Percentiles rank a stretch among this genome's conserved stretches.
Conservation (phyloP, 2,329 filamentous ascomycete genomes). For the Colletotrichum chlorophyti region DNA sequence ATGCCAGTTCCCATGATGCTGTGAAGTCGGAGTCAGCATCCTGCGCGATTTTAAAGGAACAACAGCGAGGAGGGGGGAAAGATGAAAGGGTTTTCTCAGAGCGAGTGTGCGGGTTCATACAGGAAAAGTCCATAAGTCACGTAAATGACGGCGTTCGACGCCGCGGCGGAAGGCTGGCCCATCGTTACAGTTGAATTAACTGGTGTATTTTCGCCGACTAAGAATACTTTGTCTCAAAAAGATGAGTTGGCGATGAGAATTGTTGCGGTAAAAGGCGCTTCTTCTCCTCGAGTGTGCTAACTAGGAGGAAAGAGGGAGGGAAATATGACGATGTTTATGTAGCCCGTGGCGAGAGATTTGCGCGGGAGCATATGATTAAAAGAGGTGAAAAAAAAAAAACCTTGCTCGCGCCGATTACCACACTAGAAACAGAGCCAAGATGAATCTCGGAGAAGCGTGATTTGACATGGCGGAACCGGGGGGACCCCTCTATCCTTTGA, state of each 20-base stretch:
- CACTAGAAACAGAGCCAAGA: neutral
- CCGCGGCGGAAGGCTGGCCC: constrained; percentile 76
- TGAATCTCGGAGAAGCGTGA: neutral
- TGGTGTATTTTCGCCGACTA: neutral
- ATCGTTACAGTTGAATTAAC: constrained; percentile 51
- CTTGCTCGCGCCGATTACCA: constrained; percentile 5
- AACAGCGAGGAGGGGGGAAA: neutral
- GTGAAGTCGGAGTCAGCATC: constrained; percentile 1
- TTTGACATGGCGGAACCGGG: constrained; percentile 1
- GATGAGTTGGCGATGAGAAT: neutral
- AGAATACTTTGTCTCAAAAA: neutral
- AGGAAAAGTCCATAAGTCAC: constrained; percentile 79
- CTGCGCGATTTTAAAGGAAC: neutral
- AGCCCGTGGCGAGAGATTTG: constrained; percentile 25
- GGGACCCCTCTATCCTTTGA: neutral
- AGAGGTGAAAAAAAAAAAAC: constrained; percentile 1
- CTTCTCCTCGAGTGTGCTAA: neutral
- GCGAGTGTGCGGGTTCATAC: constrained; percentile 59
- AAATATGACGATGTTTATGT: too few species aligned
- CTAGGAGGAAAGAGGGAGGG: too few species aligned
- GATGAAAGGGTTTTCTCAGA: neutral
- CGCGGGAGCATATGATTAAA: neutral
- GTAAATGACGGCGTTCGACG: constrained; percentile 86
- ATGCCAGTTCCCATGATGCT: constrained; percentile 69
- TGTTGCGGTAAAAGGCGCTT: neutral